phyloP scores from a whole-genome alignment of 2,329 filamentous ascomycete species.

The Ascochyta lentis region DNA sequence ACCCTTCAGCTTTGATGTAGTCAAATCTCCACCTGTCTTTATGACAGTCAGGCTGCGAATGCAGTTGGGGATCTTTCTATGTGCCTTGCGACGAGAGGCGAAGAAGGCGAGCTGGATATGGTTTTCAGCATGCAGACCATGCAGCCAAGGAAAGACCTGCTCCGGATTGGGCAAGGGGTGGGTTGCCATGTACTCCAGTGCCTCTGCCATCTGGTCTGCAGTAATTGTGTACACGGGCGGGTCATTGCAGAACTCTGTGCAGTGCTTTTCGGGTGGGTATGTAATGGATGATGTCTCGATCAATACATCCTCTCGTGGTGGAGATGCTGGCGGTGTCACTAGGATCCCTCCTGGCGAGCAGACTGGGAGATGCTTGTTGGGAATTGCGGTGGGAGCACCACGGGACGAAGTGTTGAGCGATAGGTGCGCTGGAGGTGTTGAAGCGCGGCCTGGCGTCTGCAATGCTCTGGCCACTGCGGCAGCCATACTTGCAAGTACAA shows the following conservation, averaged over 20 bases:
- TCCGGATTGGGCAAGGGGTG: conserved; percentile 84
- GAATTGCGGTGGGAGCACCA: conserved; percentile 67
- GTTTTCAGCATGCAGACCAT: conserved; percentile 89
- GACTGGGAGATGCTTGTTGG: conserved; percentile 89
- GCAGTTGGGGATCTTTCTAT: conserved; percentile 75
- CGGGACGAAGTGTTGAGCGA: conserved; percentile 64
- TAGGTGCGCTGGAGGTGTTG: conserved; percentile 61
- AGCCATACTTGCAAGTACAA: conserved; percentile 47
- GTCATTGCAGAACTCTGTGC: conserved; percentile 56
- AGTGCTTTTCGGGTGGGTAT: conserved; percentile 73
- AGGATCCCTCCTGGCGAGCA: conserved; percentile 78
- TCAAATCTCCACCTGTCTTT: conserved; percentile 84
- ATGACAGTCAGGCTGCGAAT: conserved; percentile 83
- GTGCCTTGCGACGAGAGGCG: conserved; percentile 73
- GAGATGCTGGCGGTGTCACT: conserved; percentile 64
- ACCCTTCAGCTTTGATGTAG: conserved; percentile 78
- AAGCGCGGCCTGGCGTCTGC: conserved; percentile 44
- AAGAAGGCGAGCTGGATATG: conserved; percentile 91
- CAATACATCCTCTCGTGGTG: conserved; percentile 62
- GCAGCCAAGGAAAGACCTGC: conserved; percentile 94
- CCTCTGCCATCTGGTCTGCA: conserved; percentile 70
- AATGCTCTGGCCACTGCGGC: conserved; percentile 51
- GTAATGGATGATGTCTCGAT: conserved; percentile 72
- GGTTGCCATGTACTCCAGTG: conserved; percentile 76
- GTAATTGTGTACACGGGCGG: conserved; percentile 76